phyloP scores from a whole-genome alignment of 768 basidiomycete genomes.

The Zangia roseola region DNA sequence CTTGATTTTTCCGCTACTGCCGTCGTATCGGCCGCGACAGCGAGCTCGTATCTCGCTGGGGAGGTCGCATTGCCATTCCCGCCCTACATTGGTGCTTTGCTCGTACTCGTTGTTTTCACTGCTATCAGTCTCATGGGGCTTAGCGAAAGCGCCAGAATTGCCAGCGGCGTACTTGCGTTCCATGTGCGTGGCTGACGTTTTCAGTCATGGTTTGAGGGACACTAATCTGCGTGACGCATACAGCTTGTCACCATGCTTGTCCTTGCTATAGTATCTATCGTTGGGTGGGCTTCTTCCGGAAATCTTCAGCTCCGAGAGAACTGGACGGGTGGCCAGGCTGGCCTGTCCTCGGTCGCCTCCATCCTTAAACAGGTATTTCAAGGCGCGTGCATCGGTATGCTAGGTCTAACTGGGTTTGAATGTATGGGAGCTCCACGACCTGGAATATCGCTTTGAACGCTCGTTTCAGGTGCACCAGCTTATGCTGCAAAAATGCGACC shows the following conservation, averaged over 20 bases:
- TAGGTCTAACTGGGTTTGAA: constrained; percentile 73
- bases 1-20: constrained; percentile 70
- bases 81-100: constrained; percentile 45
- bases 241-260: constrained; percentile 56
- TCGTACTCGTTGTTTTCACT: constrained; percentile 57
- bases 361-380: constrained; percentile 53
- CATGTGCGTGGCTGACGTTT: constrained; percentile 45
- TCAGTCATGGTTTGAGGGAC: background rate
- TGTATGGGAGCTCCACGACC: constrained; percentile 34
- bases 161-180: constrained; percentile 53
- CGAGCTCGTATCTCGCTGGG: constrained; percentile 62
- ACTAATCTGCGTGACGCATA: background rate
- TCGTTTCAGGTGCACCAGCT: constrained; percentile 51
- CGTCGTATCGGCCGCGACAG: constrained; percentile 73
- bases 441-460: background rate
- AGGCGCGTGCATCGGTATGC: constrained; percentile 68
- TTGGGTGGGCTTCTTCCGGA: constrained; percentile 55
- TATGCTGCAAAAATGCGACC: constrained; percentile 62
- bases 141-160: constrained; percentile 61
- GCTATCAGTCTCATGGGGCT: constrained; percentile 56
- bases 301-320: constrained; percentile 49
- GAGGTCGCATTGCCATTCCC: constrained; percentile 62
- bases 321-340: constrained; percentile 44
- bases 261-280: constrained; percentile 47
- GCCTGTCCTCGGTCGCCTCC: constrained; percentile 24